Conservation (phyloP, 73 alveolate species). For the Paramecium sonneborni region DNA sequence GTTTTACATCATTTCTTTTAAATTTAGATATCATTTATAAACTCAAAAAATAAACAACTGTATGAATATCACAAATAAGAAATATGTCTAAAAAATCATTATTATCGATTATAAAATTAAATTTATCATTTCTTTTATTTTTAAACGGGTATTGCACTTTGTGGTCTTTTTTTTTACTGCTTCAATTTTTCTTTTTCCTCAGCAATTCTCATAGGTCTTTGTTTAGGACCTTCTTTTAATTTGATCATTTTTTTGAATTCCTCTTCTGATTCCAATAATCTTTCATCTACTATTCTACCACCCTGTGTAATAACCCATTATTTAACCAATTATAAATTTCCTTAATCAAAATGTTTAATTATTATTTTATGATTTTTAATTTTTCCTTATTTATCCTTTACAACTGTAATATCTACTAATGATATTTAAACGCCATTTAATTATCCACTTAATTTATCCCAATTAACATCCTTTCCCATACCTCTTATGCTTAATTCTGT, state of each 20-base stretch:
- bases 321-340: background rate
- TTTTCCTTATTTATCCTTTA: background rate
- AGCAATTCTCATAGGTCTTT: constrained; percentile 25
- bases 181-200: constrained; percentile 26
- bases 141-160: background rate
- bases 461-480: background rate
- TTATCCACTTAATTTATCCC: background rate
- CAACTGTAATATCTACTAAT: background rate
- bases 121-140: constrained; percentile 16
- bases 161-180: constrained; percentile 1
- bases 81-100: background rate
- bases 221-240: constrained; percentile 39
- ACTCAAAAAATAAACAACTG: background rate
- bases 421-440: background rate
- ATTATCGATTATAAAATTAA: background rate
- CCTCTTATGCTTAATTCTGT: background rate
- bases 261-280: background rate
- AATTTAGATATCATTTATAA: background rate
- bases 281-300: constrained; percentile 1
- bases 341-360: background rate
- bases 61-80: background rate
- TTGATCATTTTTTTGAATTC: background rate
- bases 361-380: constrained; percentile 12
- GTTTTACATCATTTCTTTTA: background rate
- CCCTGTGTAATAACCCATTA: constrained; percentile 27